These are phyloP conservation scores for Talaromyces verruculosus DNA, from an alignment of 2,329 filamentous ascomycete genomes.

Conservation along the genomic window DNA sequence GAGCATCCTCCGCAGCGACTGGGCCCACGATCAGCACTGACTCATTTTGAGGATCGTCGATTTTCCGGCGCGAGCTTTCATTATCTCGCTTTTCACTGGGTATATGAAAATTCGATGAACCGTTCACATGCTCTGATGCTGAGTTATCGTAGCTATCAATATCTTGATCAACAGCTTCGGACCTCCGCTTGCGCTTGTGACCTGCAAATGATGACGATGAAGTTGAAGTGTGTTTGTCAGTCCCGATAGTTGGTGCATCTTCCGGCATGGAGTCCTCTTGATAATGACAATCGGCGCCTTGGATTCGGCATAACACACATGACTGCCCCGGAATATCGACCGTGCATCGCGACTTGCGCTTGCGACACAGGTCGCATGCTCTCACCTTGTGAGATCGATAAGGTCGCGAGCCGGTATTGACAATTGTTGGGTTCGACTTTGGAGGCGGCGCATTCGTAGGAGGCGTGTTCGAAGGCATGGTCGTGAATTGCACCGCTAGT, in stretches of 20 bases:
- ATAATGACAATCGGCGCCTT: slow-evolving; percentile 59
- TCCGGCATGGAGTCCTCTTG: slow-evolving; percentile 43
- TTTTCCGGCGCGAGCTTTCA: slow-evolving; percentile 34
- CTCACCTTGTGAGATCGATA: slow-evolving; percentile 63
- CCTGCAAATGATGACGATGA: slow-evolving; percentile 28
- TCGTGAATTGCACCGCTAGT: slow-evolving; percentile 3
- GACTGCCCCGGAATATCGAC: slow-evolving; percentile 54
- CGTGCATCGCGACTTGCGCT: slow-evolving; percentile 62
- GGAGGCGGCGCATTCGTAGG: slow-evolving; percentile 25
- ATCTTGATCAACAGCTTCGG: slow-evolving; percentile 31
- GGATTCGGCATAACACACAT: slow-evolving; percentile 60
- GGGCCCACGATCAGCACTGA: slow-evolving; percentile 60
- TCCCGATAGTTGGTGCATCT: slow-evolving; percentile 27
- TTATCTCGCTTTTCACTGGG: slow-evolving; percentile 31
- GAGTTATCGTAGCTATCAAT: slow-evolving; percentile 24
- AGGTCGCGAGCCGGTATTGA: slow-evolving; percentile 51
- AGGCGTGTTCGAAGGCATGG: slow-evolving; percentile 13
- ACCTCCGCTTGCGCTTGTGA: slow-evolving; percentile 40
- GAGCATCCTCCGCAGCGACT: slow-evolving; percentile 59
- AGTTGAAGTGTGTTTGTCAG: slow-evolving; percentile 33
- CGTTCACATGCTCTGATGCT: slow-evolving; percentile 25
- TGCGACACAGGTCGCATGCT: slow-evolving; percentile 61
- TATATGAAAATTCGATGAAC: slow-evolving; percentile 29
- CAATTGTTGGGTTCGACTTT: slow-evolving; percentile 37
- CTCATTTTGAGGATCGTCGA: slow-evolving; percentile 42